These are phyloP conservation scores for Cercospora berteroae DNA, from an alignment of 2,329 filamentous ascomycete genomes.

Conservation along the genomic window DNA sequence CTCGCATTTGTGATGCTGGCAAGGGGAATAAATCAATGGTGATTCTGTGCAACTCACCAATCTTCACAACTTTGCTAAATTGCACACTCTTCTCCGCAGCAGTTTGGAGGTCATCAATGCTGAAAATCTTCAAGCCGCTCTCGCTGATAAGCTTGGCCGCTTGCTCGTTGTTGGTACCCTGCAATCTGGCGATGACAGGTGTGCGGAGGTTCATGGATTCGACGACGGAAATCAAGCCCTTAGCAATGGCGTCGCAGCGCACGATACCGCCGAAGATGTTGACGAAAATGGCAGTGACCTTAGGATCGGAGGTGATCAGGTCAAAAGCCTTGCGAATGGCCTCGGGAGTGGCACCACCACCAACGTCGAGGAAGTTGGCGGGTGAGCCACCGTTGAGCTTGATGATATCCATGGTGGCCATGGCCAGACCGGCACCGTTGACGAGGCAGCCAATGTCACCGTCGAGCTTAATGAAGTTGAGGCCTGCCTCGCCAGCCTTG, in stretches of 20 bases:
- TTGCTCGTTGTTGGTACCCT: slow-evolving; percentile 97
- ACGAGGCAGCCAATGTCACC: slow-evolving; percentile 98
- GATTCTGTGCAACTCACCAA: slow-evolving; percentile 62
- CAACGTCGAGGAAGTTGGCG: slow-evolving; percentile 98
- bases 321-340: slow-evolving; percentile 98
- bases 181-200: slow-evolving; percentile 93
- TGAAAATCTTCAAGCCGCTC: slow-evolving; percentile 98
- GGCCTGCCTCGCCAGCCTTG: slow-evolving; percentile 84
- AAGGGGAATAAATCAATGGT: slow-evolving; percentile 1
- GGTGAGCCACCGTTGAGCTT: slow-evolving; percentile 96
- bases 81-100: slow-evolving; percentile 98
- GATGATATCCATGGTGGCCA: slow-evolving; percentile 99
- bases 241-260: slow-evolving; percentile 93
- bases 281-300: slow-evolving; percentile 98
- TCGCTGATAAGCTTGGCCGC: slow-evolving; percentile 93
- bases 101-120: slow-evolving; percentile 94
- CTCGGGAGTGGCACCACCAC: slow-evolving; percentile 92
- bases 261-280: slow-evolving; percentile 99
- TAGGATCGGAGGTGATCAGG: slow-evolving; percentile 96
- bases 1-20: not conserved
- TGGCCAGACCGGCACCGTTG: slow-evolving; percentile 97
- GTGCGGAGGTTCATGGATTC: slow-evolving; percentile 93
- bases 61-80: slow-evolving; percentile 98
- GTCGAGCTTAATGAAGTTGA: slow-evolving; percentile 99
- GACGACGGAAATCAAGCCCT: slow-evolving; percentile 92